A percentile compares a stretch with the other conserved stretches of the same genome.
These are phyloP conservation scores for Kluyveromyces siamensis DNA, from an alignment of 805 yeast genomes.

Conservation along the genomic window DNA sequence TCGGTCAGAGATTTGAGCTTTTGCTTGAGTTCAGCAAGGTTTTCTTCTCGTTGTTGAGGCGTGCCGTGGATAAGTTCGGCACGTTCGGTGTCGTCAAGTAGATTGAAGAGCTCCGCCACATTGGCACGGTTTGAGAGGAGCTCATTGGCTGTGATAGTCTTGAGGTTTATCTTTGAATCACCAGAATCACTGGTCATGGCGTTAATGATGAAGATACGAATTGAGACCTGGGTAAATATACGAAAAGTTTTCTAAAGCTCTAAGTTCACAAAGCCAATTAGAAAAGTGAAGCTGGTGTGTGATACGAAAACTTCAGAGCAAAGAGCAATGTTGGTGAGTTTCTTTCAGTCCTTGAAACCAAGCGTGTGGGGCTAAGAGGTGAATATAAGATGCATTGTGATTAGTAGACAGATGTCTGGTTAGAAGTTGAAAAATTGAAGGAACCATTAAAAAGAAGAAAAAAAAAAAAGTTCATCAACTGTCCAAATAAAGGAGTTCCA, in stretches of 20 bases:
- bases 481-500: not conserved
- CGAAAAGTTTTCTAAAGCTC: too few species aligned
- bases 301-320: too few species aligned
- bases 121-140: slow-evolving; percentile 21
- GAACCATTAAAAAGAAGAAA: not conserved
- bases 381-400: not conserved
- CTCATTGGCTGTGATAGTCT: slow-evolving; percentile 24
- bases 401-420: not conserved
- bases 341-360: too few species aligned
- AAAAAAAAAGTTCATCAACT: not conserved
- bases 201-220: not conserved
- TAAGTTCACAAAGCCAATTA: too few species aligned
- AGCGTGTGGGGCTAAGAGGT: not conserved
- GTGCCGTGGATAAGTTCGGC: slow-evolving; percentile 8
- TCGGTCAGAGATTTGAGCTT: slow-evolving; percentile 6
- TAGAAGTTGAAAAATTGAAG: not conserved
- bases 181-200: slow-evolving; percentile 2
- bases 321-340: too few species aligned
- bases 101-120: slow-evolving; percentile 22
- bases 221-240: too few species aligned
- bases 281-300: too few species aligned
- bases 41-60: slow-evolving; percentile 9
- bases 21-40: slow-evolving; percentile 10
- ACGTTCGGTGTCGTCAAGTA: slow-evolving; percentile 18
- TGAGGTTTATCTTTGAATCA: slow-evolving; percentile 17